phyloP scores from a whole-genome alignment of 768 basidiomycete genomes.

The Tylopilus subfusipes region DNA sequence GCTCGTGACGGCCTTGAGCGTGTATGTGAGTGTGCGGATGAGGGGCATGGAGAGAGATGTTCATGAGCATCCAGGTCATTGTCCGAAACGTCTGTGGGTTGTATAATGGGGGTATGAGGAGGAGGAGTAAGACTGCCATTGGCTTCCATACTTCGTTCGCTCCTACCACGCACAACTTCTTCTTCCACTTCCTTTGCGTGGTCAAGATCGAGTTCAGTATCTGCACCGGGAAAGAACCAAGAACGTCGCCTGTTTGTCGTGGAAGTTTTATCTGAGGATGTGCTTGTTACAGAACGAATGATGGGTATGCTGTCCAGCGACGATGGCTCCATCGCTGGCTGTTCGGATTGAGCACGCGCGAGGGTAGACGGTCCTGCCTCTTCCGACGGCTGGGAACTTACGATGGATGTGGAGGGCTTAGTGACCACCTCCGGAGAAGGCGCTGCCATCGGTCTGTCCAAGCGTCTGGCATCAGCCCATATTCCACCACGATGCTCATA shows the following conservation, averaged over 20 bases:
- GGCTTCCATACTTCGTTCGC: constrained; percentile 33
- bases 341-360: constrained; percentile 30
- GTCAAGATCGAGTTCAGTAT: constrained; percentile 32
- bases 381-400: constrained; percentile 33
- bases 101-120: constrained; percentile 6
- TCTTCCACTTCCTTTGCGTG: constrained; percentile 24
- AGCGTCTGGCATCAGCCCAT: constrained; percentile 72
- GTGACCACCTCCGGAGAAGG: constrained; percentile 5
- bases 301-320: constrained; percentile 22
- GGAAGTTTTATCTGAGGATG: constrained; percentile 22
- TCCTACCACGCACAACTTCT: constrained; percentile 14
- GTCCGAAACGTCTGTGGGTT: constrained; percentile 13
- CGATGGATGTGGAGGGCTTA: constrained; percentile 19
- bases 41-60: constrained; percentile 35
- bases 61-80: constrained; percentile 18
- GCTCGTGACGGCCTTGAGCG: constrained; percentile 34
- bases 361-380: constrained; percentile 20
- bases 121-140: constrained; percentile 31
- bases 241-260: constrained; percentile 42
- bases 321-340: constrained; percentile 19
- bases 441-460: constrained; percentile 26
- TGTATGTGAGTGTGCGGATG: constrained; percentile 43
- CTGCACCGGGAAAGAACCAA: constrained; percentile 53
- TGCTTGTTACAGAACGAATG: constrained; percentile 21
- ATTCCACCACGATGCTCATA: constrained; percentile 81